phyloP scores from a whole-genome alignment of 306 rosid species.

The Senna tora region DNA sequence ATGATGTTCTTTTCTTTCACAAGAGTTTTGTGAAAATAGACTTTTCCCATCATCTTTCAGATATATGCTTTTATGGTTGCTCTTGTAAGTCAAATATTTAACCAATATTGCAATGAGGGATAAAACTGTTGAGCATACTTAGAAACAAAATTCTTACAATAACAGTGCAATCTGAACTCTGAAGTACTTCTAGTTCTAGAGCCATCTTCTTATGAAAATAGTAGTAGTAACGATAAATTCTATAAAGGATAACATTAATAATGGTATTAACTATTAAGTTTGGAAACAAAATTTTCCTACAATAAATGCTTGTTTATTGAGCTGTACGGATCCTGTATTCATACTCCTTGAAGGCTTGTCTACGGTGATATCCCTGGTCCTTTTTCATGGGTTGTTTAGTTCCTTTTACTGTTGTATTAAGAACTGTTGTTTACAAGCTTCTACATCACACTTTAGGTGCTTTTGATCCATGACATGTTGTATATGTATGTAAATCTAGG shows the following conservation, averaged over 20 bases:
- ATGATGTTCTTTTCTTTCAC: not conserved
- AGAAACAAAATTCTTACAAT: not conserved
- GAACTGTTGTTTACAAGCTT: conserved; percentile 31
- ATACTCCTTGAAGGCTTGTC: conserved; percentile 11
- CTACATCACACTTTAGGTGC: conserved; percentile 11
- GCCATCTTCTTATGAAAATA: conserved; percentile 23
- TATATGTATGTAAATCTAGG: conserved; percentile 15
- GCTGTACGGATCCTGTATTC: not conserved
- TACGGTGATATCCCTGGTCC: conserved; percentile 15
- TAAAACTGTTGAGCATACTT: conserved; percentile 8
- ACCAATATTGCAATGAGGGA: not conserved
- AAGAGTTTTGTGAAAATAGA: not conserved
- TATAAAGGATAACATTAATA: conserved; percentile 1
- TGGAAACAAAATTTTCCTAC: not conserved
- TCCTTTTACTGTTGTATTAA: conserved; percentile 1
- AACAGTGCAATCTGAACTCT: conserved; percentile 2
- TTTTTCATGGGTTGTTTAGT: conserved; percentile 29
- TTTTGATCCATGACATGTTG: conserved; percentile 8
- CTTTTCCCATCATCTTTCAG: not conserved
- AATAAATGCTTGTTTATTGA: conserved; percentile 3
- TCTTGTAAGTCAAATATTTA: not conserved
- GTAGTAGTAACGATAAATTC: conserved; percentile 20
- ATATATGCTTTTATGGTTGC: not conserved
- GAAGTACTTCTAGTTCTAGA: conserved; percentile 25
- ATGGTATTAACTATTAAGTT: not conserved